Conservation (phyloP, 75 land plant species). For the Selaginella tamariscina region DNA sequence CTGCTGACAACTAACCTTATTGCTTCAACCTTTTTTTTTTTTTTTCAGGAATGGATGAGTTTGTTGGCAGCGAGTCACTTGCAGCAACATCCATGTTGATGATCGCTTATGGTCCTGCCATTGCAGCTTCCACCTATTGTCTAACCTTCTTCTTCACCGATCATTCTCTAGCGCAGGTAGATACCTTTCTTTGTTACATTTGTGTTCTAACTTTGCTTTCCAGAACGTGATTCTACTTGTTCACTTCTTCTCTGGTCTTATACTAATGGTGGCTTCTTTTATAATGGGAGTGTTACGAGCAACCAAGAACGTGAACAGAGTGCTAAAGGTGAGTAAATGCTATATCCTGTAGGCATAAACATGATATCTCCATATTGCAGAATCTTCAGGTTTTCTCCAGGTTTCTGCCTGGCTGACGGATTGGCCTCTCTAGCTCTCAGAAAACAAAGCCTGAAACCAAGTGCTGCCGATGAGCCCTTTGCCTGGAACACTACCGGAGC, state of each 20-base stretch:
- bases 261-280: conserved; percentile 69
- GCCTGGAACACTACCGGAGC: conserved; percentile 74
- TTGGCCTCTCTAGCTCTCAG: conserved; percentile 69
- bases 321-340: conserved; percentile 38
- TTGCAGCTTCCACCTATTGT: conserved; percentile 76
- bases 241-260: conserved; percentile 54
- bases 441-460: conserved; percentile 54
- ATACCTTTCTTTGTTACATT: not conserved
- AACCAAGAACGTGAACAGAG: conserved; percentile 34
- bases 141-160: conserved; percentile 75
- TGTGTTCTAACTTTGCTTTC: not conserved
- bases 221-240: conserved; percentile 65
- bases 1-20: not conserved
- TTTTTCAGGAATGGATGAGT: conserved; percentile 48
- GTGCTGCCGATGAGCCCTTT: conserved; percentile 24
- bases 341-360: not conserved
- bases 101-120: conserved; percentile 66
- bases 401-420: conserved; percentile 79
- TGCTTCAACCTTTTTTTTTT: not conserved
- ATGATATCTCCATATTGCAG: not conserved
- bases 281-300: conserved; percentile 54
- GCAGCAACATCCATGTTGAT: conserved; percentile 41
- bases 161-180: conserved; percentile 73
- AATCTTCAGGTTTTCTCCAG: conserved; percentile 55
- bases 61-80: conserved; percentile 41